Conservation (phyloP, 73 alveolate species). For the Blepharisma japonicum region DNA sequence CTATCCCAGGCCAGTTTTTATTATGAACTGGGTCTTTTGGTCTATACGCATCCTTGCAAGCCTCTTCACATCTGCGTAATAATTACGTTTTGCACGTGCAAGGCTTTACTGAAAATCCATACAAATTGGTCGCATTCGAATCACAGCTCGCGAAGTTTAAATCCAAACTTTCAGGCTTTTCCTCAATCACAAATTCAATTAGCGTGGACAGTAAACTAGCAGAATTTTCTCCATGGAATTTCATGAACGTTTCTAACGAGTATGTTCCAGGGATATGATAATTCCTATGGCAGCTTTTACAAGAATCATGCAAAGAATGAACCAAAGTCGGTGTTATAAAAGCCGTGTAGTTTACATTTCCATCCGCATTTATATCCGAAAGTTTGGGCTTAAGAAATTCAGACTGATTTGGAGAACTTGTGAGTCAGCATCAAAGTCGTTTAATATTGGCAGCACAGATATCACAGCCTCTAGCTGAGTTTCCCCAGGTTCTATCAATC, state of each 20-base stretch:
- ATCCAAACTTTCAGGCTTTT: conserved; percentile 1
- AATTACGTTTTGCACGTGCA: neutral
- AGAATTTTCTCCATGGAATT: conserved; percentile 23
- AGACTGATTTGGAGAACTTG: conserved; percentile 17
- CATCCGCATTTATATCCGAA: neutral
- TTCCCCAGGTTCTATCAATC: conserved; percentile 1
- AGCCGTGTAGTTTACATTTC: neutral
- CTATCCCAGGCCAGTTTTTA: conserved; percentile 1
- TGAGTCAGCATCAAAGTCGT: conserved; percentile 18
- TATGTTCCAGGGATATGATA: neutral
- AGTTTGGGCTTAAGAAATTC: conserved; percentile 1
- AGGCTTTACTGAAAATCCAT: conserved; percentile 13
- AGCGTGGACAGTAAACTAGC: neutral
- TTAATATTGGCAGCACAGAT: conserved; percentile 30
- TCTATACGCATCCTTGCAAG: neutral
- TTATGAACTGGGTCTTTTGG: neutral
- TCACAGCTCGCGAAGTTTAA: neutral
- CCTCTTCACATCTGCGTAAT: neutral
- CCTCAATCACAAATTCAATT: neutral
- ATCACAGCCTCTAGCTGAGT: conserved; percentile 28
- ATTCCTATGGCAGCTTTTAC: conserved; percentile 7
- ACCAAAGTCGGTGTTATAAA: neutral
- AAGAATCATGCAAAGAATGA: neutral
- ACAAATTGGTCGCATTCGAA: neutral
- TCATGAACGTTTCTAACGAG: neutral